Evolutionary conservation across 1,284 basidiomycete species (phyloP).

Genomic region (Wolfiporia cocos): DNA sequence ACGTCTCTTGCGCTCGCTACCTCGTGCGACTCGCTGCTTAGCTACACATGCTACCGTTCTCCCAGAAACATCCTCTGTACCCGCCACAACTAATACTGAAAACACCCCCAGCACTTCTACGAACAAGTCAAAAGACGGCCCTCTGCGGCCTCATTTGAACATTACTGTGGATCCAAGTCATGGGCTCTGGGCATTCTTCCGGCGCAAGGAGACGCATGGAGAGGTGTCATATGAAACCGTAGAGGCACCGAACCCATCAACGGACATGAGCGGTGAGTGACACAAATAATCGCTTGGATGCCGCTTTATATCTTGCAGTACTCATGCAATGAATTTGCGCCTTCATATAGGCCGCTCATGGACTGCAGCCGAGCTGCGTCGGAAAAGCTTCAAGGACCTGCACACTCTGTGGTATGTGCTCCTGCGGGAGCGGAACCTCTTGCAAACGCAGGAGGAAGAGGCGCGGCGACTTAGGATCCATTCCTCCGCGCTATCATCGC

Average conservation of each 20-base stretch:
- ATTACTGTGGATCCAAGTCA: conserved; percentile 49
- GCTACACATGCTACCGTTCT: conserved; percentile 6
- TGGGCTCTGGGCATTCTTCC: conserved; percentile 73
- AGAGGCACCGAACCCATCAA: conserved; percentile 41
- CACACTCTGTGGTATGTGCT: conserved; percentile 93
- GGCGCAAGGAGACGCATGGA: conserved; percentile 40
- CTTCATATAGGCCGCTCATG: conserved; percentile 81
- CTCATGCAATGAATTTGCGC: no score
- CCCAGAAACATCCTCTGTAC: background rate
- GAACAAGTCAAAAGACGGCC: conserved; percentile 14
- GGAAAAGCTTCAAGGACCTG: conserved; percentile 88
- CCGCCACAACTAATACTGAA: background rate
- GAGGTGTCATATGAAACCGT: conserved; percentile 30
- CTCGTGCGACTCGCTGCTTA: background rate
- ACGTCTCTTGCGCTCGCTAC: background rate
- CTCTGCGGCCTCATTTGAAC: conserved; percentile 36
- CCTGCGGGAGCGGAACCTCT: conserved; percentile 80
- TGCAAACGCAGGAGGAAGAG: conserved; percentile 85
- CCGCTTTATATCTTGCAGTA: no score
- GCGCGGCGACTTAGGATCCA: conserved; percentile 48
- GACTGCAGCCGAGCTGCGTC: conserved; percentile 78
- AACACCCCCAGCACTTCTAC: background rate
- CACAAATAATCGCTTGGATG: no score
- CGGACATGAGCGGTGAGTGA: conserved; percentile 31
- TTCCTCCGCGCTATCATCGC: background rate